Evolutionary conservation across 495 filamentous ascomycete genomes (phyloP).

Genomic region (Letharia lupina): DNA sequence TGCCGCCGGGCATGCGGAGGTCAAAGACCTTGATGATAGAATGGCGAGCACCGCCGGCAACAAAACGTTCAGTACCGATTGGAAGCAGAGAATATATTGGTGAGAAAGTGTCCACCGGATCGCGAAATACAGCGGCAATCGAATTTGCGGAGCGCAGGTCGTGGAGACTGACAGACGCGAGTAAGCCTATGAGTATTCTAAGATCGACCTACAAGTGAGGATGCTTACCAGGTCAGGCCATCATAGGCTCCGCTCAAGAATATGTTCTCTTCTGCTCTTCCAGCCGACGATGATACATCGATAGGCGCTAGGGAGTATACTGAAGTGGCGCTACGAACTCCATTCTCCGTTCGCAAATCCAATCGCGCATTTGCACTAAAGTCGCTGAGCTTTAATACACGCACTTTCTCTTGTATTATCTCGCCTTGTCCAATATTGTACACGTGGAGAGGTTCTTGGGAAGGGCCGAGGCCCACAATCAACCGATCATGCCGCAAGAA

Average conservation of each 20-base stretch:
- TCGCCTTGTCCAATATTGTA: conserved; percentile 40
- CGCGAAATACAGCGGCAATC: conserved; percentile 43
- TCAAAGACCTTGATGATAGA: conserved; percentile 58
- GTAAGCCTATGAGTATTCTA: background rate
- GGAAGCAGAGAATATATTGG: conserved; percentile 53
- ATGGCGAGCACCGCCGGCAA: conserved; percentile 49
- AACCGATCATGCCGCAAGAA: conserved; percentile 43
- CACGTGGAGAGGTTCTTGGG: conserved; percentile 40
- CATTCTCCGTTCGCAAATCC: background rate
- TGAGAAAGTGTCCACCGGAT: conserved; percentile 45
- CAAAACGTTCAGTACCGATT: conserved; percentile 47
- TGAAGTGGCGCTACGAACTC: conserved; percentile 10
- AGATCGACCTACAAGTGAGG: background rate
- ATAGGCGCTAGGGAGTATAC: conserved; percentile 45
- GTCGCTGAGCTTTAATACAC: background rate
- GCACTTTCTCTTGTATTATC: conserved; percentile 22
- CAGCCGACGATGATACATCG: conserved; percentile 27
- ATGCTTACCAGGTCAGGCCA: conserved; percentile 42
- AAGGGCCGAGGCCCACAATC: conserved; percentile 43
- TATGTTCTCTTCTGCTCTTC: conserved; percentile 36
- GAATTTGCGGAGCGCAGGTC: conserved; percentile 50
- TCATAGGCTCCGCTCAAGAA: conserved; percentile 59
- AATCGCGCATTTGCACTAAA: background rate
- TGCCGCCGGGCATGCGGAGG: conserved; percentile 45
- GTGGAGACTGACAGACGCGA: conserved; percentile 44